Evolutionary conservation across 2,329 filamentous ascomycete genomes (phyloP).

Genomic region (Aspergillus hiratsukae): DNA sequence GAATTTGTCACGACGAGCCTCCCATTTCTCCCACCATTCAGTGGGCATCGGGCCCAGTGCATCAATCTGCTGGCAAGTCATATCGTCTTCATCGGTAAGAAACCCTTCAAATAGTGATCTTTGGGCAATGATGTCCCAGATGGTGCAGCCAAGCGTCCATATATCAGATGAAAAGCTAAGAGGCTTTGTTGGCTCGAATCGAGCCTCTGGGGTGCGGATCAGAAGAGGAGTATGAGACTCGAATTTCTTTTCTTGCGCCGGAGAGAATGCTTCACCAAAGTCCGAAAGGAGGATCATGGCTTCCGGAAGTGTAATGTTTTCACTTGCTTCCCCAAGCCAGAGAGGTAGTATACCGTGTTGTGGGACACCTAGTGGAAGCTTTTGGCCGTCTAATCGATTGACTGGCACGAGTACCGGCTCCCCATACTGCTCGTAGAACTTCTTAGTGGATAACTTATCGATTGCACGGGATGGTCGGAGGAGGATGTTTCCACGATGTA

Average conservation of each 20-base stretch:
- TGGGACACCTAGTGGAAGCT: conserved; percentile 25
- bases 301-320: conserved; percentile 26
- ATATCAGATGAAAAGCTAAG: conserved; percentile 36
- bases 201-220: conserved; percentile 31
- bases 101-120: conserved; percentile 26
- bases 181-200: conserved; percentile 31
- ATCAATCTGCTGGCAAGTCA: conserved; percentile 30
- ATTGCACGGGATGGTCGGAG: conserved; percentile 17
- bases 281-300: conserved; percentile 27
- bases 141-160: conserved; percentile 37
- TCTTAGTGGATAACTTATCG: conserved; percentile 13
- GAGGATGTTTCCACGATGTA: conserved; percentile 36
- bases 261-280: conserved; percentile 36
- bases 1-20: conserved; percentile 16
- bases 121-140: conserved; percentile 34
- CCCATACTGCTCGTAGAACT: conserved; percentile 19
- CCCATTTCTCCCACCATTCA: conserved; percentile 26
- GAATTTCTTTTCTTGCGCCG: conserved; percentile 12
- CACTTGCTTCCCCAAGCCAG: conserved; percentile 32
- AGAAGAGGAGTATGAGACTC: conserved; percentile 28
- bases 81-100: conserved; percentile 24
- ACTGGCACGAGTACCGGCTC: conserved; percentile 17
- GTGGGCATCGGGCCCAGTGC: conserved; percentile 26
- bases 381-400: conserved; percentile 17
- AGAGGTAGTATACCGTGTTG: conserved; percentile 25